Conservation (phyloP, 2,329 filamentous ascomycete genomes). For the Cyphellophora attinorum region DNA sequence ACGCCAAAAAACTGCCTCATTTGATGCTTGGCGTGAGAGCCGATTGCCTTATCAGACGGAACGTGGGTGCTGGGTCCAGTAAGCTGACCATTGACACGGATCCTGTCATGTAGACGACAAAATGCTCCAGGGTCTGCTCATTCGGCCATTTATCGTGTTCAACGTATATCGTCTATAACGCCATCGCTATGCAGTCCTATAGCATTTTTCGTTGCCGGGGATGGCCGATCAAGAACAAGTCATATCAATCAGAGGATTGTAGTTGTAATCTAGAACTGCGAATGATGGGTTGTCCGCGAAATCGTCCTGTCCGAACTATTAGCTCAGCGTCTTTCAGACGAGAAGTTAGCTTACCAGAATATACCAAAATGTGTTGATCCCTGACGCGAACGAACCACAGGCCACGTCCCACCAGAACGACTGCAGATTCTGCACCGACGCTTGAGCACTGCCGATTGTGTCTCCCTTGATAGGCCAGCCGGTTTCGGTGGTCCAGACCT, state of each 20-base stretch:
- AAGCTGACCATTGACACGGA: no score
- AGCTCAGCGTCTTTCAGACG: neutral
- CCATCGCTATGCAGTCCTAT: no score
- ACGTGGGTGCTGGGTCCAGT: no score
- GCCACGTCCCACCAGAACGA: slow-evolving; percentile 73
- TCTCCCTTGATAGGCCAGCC: slow-evolving; percentile 72
- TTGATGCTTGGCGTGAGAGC: no score
- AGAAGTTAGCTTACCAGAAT: slow-evolving; percentile 44
- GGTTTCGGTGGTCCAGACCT: slow-evolving; percentile 80
- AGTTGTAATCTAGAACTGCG: slow-evolving; percentile 49
- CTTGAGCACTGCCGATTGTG: slow-evolving; percentile 50
- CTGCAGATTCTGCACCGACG: slow-evolving; percentile 60
- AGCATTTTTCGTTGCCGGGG: no score
- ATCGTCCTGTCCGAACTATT: slow-evolving; percentile 39
- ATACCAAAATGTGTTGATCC: slow-evolving; percentile 65
- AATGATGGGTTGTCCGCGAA: slow-evolving; percentile 58
- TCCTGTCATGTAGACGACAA: no score
- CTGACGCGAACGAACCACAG: slow-evolving; percentile 56
- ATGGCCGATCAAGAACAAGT: slow-evolving; percentile 19
- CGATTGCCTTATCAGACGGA: no score
- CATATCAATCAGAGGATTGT: slow-evolving; percentile 29
- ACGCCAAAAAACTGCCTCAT: no score
- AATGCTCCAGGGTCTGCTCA: no score
- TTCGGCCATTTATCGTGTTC: no score
- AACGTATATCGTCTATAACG: no score